Conservation (phyloP, 176 grass and related monocot species). For the Oryza australiensis region DNA sequence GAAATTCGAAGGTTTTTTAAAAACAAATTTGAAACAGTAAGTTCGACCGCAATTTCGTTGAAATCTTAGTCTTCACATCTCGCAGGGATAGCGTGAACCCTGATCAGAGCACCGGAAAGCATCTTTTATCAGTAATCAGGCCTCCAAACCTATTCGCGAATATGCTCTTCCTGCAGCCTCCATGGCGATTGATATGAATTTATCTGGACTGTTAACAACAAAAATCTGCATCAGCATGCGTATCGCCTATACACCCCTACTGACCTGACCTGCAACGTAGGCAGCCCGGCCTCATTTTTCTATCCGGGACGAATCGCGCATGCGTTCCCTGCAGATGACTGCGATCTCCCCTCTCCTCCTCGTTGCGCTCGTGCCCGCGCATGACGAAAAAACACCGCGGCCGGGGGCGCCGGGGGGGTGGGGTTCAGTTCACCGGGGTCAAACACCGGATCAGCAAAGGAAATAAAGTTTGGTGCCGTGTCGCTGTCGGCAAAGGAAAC, state of each 20-base stretch:
- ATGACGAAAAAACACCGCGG: not conserved
- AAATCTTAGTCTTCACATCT: too few species aligned
- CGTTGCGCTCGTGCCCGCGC: not conserved
- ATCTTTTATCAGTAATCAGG: too few species aligned
- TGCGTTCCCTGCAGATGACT: not conserved
- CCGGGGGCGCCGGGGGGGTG: not conserved
- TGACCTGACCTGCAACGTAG: not conserved
- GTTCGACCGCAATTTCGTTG: too few species aligned
- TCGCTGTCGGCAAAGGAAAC: slow-evolving; percentile 33
- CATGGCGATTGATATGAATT: not conserved
- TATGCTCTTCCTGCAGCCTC: too few species aligned
- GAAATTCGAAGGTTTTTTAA: too few species aligned
- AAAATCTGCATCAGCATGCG: not conserved
- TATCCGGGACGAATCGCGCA: not conserved
- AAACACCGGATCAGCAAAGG: slow-evolving; percentile 31
- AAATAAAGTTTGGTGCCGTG: slow-evolving; percentile 35
- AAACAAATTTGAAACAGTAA: too few species aligned
- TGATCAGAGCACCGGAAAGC: too few species aligned
- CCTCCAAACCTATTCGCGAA: too few species aligned
- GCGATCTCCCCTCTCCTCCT: not conserved
- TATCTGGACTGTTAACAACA: not conserved
- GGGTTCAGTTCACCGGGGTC: slow-evolving; percentile 1
- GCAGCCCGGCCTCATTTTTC: not conserved
- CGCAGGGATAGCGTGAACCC: too few species aligned
- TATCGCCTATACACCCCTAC: not conserved